Base-by-base conservation (phyloP, 148 eudicot species). In the Mesembryanthemum crystallinum region DNA sequence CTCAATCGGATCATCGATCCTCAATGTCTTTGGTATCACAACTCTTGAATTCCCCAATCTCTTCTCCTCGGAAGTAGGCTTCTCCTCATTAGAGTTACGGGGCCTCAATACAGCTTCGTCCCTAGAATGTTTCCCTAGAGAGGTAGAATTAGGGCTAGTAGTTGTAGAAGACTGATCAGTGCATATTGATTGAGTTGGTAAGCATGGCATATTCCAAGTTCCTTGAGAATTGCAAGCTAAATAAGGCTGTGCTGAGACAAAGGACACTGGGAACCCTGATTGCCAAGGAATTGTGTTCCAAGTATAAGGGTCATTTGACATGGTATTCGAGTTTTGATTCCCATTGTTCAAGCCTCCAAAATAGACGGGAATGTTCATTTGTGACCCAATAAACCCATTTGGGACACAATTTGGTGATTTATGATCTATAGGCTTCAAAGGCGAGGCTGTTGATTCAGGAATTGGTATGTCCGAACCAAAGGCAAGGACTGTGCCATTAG, bases 81-180 rank as follows among this genome's bases (percentile, higher is more conserved):
- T 62, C 29, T 81, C 87, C 17, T 73, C 75, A 7, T 72, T 72
- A 27, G 61, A 13, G 42, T 47, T 71, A 15, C 79, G 79, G 43
- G 72, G 33, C 7, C 37, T 61, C 23, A 83, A 64, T 65, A 67
- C 30, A 29, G 54, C 54, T 5, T 57, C 87, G n/a, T 90, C 96
- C 81, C 90, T 82, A 33, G 84, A 79, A 59, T 85, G 97, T 77
- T 92, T 92, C 52, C 95, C 90, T 37, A 88, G 73, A 11, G 80
- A 72, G 15, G 73, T 79, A 29, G 87, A 81, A 78, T 58, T 77
- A 47, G 89, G 83, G 72, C 78, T 78, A 9, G 74, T 75, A 52
- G 74, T 80, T 35, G 74, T 30, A 9, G 76, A 75, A 39, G 85
- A 69, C 45, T 55, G 74, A 59, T 77, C 73, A 33, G 77, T 42